Conservation (phyloP, 73 alveolate genomes). For the Paraurostyla sp. region DNA sequence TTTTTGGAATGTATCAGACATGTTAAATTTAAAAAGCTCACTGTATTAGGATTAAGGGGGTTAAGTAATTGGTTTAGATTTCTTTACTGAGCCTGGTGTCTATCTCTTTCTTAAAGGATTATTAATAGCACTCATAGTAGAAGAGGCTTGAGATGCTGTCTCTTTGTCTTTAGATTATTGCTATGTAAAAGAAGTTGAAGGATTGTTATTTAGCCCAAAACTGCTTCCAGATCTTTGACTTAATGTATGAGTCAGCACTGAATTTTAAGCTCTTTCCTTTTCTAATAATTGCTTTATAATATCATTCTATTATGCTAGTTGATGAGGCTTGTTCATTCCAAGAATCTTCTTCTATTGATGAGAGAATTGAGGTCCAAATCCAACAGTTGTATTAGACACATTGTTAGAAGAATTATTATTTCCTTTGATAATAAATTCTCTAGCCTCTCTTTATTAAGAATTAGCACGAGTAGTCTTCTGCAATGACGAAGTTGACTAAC, state of each 20-base stretch:
- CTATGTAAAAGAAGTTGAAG: no score
- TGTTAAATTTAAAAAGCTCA: not conserved
- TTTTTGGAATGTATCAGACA: slow-evolving; percentile 36
- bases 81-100: slow-evolving; percentile 43
- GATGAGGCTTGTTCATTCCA: slow-evolving; percentile 52
- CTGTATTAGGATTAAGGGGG: not conserved
- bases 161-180: not conserved
- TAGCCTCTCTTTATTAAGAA: slow-evolving; percentile 46
- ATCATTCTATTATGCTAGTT: slow-evolving; percentile 24
- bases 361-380: slow-evolving; percentile 29
- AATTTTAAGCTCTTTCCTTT: not conserved
- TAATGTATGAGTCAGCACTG: slow-evolving; percentile 14
- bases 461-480: not conserved
- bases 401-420: not conserved
- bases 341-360: slow-evolving; percentile 43
- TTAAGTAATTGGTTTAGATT: not conserved
- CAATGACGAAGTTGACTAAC: not conserved
- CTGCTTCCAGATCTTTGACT: not conserved
- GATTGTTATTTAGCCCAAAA: not conserved
- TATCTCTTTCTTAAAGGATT: slow-evolving; percentile 12
- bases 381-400: not conserved
- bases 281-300: slow-evolving; percentile 11
- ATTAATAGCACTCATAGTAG: not conserved
- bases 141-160: not conserved
- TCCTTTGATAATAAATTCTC: slow-evolving; percentile 24